Evolutionary conservation across 202 grass and related monocot species (phyloP), one percentile per base, ranked within the genome.

Genomic region (Zizania palustris): DNA sequence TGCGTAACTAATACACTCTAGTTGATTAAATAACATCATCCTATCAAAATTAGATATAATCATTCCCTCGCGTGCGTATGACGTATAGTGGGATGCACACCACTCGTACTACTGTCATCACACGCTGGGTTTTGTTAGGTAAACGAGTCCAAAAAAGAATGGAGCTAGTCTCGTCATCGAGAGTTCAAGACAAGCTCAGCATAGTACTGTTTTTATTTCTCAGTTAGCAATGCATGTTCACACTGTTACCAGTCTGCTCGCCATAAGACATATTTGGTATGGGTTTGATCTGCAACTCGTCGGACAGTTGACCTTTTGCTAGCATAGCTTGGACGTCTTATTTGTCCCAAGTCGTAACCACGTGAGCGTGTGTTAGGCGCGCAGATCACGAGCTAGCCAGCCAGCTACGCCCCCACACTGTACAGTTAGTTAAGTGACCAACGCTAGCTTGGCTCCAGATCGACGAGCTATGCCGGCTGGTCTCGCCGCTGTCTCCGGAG

Each of bases 341-440:
- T 7, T 10, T 45, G 10, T 6, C 39, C 56, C 28, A 28, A 28
- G 28, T 28, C 28, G 28, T 20, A 44, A 14, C n/a, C 2, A 53
- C 15, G 76, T 28, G 28, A 28, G 28, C 28, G 28, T 55, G 74
- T 68, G 79, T 78, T 87, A 78, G 85, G 85, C 85, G 22, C 22
- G 22, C 5, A 54, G 51, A 55, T 55, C 67, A 18, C 45, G 14
- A 12, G 38, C 5, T 44, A 3, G 14, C 7, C 1, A 34, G 49
- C 16, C 18, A 14, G n/a, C 16, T 28, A 16, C 28, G 28, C 28
- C 28, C 28, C 28, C 28, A 28, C 28, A 28, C 28, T 57, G 33
- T 5, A 8, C 41, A 15, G 9, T 11, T 22, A 28, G 28, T 28
- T 28, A 28, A 28, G 28, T 28, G 0, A 28, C 28, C 28, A 28